Conservation (phyloP, 768 basidiomycete species). For the Clathrus columnatus region DNA sequence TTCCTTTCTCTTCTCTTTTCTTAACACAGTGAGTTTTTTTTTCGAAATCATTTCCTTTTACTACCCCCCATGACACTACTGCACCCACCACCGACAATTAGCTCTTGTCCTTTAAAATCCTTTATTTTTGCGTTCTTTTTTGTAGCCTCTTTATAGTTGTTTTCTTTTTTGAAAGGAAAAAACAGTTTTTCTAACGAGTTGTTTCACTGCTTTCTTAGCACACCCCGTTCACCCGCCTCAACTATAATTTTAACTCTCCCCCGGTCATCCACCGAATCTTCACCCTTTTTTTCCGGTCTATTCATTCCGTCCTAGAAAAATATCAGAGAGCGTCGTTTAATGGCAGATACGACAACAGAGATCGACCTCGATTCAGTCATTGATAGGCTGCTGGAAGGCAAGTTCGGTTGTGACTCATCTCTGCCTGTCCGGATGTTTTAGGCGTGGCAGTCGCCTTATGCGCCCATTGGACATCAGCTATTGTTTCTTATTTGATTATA, state of each 20-base stretch:
- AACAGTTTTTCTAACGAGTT: not conserved
- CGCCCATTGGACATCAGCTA: not conserved
- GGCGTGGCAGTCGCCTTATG: not conserved
- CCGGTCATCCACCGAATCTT: not conserved
- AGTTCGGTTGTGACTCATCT: constrained; percentile 22
- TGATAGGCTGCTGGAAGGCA: constrained; percentile 95
- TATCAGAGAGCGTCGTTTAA: constrained; percentile 18
- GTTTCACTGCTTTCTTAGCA: not conserved
- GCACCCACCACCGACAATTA: no score
- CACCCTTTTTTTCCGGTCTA: not conserved
- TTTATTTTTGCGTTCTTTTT: no score
- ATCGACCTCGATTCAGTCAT: constrained; percentile 99
- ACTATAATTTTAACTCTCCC: not conserved
- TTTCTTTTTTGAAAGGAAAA: not conserved
- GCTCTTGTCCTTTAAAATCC: no score
- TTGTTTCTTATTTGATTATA: not conserved
- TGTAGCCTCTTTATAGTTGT: not conserved
- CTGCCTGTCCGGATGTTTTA: not conserved
- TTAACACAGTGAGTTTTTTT: no score
- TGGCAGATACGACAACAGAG: constrained; percentile 80
- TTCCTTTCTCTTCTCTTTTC: not conserved
- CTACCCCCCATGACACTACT: no score
- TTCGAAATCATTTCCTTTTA: no score
- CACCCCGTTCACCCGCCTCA: not conserved
- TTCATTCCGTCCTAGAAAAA: not conserved